Base-by-base conservation (phyloP, 768 basidiomycete species). In the Auriscalpium vulgare region DNA sequence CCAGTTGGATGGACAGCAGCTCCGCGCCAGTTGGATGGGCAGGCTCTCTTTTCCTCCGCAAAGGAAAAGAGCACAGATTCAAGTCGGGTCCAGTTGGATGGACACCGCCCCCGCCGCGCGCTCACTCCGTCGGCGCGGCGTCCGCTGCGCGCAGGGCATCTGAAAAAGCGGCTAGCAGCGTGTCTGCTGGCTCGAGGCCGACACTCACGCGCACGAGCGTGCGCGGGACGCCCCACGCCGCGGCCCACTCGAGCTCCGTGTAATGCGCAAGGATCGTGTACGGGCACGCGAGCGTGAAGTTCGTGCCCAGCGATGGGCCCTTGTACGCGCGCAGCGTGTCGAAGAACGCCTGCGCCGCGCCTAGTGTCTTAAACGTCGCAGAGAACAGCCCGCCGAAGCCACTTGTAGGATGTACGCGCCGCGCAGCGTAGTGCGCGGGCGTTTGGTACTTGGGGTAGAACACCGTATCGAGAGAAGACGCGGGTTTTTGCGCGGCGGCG, bases 241-340 rank as follows among this genome's bases (percentile, higher is more conserved):
- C 85, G 14, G 95, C 95, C 95, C 95, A 99, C 38, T 88, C 90
- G 59, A 95, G 72, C 70, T 99, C 95, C 1, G 72, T 66, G 62
- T 83, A 97, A 69, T 98, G 95, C 38, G 91, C 95, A 23, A 99
- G 76, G 56, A 98, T 84, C 10, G 91, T 90, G 67, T 91, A 98
- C 23, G 95, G 95, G 62, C 85, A 94, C 36, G 93, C 92, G 35
- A 98, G 78, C 2, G 95, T 97, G 69, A 97, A 97, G 76, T 92
- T 97, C 19, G 95, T 97, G 2, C 95, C 95, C 9, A 91, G 78
- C 65, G 85, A 86, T 0, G 95, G 95, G 3, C 95, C 95, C 68
- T 98, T 99, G 61, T 80, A 79, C 69, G 85, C 93, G 8, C 79
- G 77, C 40, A 99, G 75, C 0, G 81, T 73, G 69, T 99, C 91